Base-by-base conservation (phyloP, 805 yeast genomes). In the Saccharomycopsis sp. region DNA sequence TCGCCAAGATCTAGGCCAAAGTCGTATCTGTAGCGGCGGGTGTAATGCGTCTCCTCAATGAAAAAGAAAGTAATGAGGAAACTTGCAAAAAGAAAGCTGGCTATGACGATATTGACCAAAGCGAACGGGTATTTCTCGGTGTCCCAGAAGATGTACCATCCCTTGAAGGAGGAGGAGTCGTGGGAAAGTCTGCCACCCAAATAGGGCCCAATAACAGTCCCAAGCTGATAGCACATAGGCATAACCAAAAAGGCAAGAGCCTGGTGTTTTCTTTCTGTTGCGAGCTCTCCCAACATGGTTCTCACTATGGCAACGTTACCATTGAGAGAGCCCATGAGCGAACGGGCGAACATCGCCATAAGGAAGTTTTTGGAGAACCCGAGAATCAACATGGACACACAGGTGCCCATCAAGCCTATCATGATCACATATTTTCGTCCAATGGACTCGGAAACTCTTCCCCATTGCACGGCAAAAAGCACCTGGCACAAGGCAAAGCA, bases 231-330 rank as follows among this genome's bases (percentile, higher is more conserved):
- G n/a, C 83, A 69, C 48, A 84, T 67, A 0, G 89, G 88, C 70
- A 84, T 73, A 1, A 80, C 77, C 41, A 83, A 75, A 64, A 84
- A 82, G 0, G 87, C 87, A 12, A 82, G 57, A 7, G 85, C 84
- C 66, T 83, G 87, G 65, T 83, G 87, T 40, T 73, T 71, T 55
- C 81, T 72, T 56, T 82, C 79, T 1, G 69, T 68, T 2, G 85
- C 84, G n/a, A 81, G 68, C 64, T 84, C 89, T 1, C 87, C 88
- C 47, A 84, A 72, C 55, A 76, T 70, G 0, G 88, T 84, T 66
- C 89, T 71, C 29, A 84, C 66, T 20, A 84, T 86, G 0, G 84
- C 84, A 7, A 82, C 81, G 65, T 84, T 84, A 2, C 88, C 89
- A 65, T 84, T 83, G 46, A 83, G 68, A 1, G 77, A 68, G 0